phyloP scores from a whole-genome alignment of 2,329 filamentous ascomycete genomes.

The Rugonectria rugulosa region DNA sequence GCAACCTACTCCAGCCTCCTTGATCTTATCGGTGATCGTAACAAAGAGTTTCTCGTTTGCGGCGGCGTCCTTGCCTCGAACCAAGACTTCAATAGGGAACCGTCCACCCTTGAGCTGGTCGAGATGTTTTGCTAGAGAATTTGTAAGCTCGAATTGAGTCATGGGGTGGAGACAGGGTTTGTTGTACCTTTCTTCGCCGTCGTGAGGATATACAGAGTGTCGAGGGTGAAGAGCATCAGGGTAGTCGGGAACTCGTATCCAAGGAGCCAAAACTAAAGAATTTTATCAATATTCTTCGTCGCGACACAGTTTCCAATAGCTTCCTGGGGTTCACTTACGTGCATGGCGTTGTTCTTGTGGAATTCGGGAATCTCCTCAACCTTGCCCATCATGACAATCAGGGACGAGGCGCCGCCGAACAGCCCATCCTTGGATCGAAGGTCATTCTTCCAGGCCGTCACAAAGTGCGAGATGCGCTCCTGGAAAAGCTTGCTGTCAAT shows the following conservation, averaged over 20 bases:
- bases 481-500: constrained; percentile 96
- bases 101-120: constrained; percentile 92
- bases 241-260: constrained; percentile 99
- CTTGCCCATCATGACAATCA: constrained; percentile 93
- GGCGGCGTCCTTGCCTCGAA: constrained; percentile 89
- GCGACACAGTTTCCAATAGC: background rate
- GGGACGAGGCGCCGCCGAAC: constrained; percentile 86
- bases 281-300: constrained; percentile 27
- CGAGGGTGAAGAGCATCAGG: constrained; percentile 88
- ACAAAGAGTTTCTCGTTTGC: constrained; percentile 92
- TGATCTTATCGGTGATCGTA: constrained; percentile 85
- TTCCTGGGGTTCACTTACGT: constrained; percentile 65
- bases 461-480: constrained; percentile 86
- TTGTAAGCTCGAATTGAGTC: constrained; percentile 42
- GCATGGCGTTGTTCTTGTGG: constrained; percentile 95
- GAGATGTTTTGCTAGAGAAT: constrained; percentile 79
- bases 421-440: constrained; percentile 85
- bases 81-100: constrained; percentile 88
- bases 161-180: background rate
- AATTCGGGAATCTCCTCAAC: constrained; percentile 87
- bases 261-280: constrained; percentile 87
- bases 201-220: constrained; percentile 89
- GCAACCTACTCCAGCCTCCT: constrained; percentile 81
- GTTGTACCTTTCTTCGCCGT: constrained; percentile 93
- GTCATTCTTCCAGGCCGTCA: constrained; percentile 95